These are phyloP conservation scores for Aphanomyces stellatus DNA, from an alignment of 352 stramenopile genomes.

Conservation along the genomic window DNA sequence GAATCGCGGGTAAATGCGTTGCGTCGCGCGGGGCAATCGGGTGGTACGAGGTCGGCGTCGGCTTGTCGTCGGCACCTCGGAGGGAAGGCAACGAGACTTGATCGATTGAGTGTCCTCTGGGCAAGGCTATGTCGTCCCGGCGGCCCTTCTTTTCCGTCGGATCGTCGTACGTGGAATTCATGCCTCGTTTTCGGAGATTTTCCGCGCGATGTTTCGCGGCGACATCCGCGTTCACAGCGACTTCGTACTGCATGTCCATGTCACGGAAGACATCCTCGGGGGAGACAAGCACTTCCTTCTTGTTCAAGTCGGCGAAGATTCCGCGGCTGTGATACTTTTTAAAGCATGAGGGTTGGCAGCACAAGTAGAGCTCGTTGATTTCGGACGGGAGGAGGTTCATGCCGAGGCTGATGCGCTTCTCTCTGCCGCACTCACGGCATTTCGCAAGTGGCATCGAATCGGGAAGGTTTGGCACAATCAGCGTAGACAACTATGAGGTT, in stretches of 20 bases:
- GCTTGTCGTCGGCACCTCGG: neutral
- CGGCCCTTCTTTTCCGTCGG: neutral
- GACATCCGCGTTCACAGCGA: neutral
- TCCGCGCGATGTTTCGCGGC: neutral
- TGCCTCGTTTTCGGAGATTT: neutral
- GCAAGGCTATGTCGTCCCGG: neutral
- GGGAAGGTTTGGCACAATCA: too few relatives aligned
- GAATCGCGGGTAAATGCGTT: neutral
- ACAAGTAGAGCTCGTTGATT: neutral
- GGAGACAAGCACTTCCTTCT: conserved; percentile 1
- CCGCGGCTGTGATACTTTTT: conserved; percentile 13
- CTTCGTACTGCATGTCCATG: conserved; percentile 3
- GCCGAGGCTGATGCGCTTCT: conserved; percentile 11
- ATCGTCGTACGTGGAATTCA: neutral
- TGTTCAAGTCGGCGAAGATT: conserved; percentile 7
- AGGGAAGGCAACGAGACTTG: neutral
- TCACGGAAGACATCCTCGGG: neutral
- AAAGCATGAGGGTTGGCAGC: conserved; percentile 19
- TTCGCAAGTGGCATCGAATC: conserved; percentile 5
- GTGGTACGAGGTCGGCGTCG: neutral
- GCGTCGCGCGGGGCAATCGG: neutral
- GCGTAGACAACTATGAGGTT: too few relatives aligned
- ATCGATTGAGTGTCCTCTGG: neutral
- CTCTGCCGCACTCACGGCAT: conserved; percentile 15
- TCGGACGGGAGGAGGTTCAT: neutral